A percentile compares a stretch with the other conserved stretches of the same genome.
Evolutionary conservation across 169 alveolate genomes (phyloP).

Genomic region (Eimeria zaria): DNA sequence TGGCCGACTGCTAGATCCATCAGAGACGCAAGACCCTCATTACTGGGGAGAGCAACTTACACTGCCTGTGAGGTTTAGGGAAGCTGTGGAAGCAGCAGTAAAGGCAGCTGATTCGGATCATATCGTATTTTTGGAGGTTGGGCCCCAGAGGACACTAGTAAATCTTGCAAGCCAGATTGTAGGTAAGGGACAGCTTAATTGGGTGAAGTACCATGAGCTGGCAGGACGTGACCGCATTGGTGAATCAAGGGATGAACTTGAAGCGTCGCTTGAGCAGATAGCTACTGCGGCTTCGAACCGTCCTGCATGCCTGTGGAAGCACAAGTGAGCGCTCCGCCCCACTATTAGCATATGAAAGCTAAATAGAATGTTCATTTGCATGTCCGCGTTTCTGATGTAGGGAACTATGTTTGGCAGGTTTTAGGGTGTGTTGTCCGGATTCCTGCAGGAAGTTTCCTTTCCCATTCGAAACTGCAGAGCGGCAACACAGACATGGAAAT

Average conservation of each 20-base stretch:
- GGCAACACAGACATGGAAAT: neutral
- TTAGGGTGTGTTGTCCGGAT: neutral
- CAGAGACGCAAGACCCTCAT: slow-evolving; percentile 19
- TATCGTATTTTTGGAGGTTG: slow-evolving; percentile 73
- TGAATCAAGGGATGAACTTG: neutral
- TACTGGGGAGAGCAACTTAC: slow-evolving; percentile 87
- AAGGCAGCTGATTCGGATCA: neutral
- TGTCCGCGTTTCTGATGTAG: neutral
- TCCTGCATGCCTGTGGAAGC: slow-evolving; percentile 17
- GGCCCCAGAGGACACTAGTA: slow-evolving; percentile 77
- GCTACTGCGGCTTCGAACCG: neutral
- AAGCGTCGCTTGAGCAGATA: neutral
- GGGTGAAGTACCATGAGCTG: neutral
- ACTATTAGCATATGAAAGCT: neutral
- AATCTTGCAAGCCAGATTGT: slow-evolving; percentile 54
- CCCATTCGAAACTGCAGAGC: neutral
- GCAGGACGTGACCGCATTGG: slow-evolving; percentile 25
- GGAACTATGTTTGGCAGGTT: neutral
- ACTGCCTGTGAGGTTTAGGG: slow-evolving; percentile 86
- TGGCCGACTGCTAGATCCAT: slow-evolving; percentile 13
- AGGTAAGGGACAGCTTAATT: neutral
- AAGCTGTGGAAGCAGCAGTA: slow-evolving; percentile 73
- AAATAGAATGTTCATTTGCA: neutral
- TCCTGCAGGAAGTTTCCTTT: slow-evolving; percentile 44
- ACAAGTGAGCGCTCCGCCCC: neutral